Percentiles rank a stretch among this genome's conserved stretches.
Conservation (phyloP, 2,329 filamentous ascomycete genomes). For the Zymoseptoria passerinii region DNA sequence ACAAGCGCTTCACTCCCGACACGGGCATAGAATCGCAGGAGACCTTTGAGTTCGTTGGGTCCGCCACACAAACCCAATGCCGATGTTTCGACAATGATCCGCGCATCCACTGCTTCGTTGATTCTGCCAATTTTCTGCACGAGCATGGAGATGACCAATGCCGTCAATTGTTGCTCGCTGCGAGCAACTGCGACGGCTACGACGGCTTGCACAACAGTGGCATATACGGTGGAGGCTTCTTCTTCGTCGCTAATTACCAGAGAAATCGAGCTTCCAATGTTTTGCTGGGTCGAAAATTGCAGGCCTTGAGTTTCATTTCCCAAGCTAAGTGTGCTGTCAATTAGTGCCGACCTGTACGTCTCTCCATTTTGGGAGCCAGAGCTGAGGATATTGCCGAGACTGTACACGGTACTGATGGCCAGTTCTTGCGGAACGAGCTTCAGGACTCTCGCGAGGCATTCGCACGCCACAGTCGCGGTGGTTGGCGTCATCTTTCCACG, state of each 20-base stretch:
- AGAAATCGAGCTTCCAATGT: conserved; percentile 65
- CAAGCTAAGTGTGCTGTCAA: conserved; percentile 38
- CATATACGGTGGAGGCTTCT: conserved; percentile 67
- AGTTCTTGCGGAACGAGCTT: conserved; percentile 81
- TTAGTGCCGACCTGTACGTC: conserved; percentile 36
- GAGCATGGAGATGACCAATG: conserved; percentile 87
- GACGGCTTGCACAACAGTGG: conserved; percentile 89
- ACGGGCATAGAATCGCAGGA: conserved; percentile 75
- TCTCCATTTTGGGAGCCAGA: conserved; percentile 52
- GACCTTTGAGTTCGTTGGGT: conserved; percentile 70
- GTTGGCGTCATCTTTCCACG: conserved; percentile 64
- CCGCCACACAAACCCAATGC: conserved; percentile 68
- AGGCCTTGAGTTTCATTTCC: conserved; percentile 1
- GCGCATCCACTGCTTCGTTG: conserved; percentile 68
- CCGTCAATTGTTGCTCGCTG: conserved; percentile 84
- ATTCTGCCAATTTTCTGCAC: conserved; percentile 91
- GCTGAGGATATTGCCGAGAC: conserved; percentile 89
- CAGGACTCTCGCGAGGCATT: conserved; percentile 72
- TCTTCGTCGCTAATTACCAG: conserved; percentile 67
- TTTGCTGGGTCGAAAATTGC: conserved; percentile 20
- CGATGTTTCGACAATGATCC: conserved; percentile 76
- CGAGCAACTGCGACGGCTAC: conserved; percentile 78
- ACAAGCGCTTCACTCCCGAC: conserved; percentile 65
- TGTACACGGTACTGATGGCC: conserved; percentile 90
- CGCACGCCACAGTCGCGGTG: conserved; percentile 70